Percentiles rank a stretch among this genome's conserved stretches.
phyloP scores from a whole-genome alignment of 805 yeast genomes.

The Starmerella bombi region DNA sequence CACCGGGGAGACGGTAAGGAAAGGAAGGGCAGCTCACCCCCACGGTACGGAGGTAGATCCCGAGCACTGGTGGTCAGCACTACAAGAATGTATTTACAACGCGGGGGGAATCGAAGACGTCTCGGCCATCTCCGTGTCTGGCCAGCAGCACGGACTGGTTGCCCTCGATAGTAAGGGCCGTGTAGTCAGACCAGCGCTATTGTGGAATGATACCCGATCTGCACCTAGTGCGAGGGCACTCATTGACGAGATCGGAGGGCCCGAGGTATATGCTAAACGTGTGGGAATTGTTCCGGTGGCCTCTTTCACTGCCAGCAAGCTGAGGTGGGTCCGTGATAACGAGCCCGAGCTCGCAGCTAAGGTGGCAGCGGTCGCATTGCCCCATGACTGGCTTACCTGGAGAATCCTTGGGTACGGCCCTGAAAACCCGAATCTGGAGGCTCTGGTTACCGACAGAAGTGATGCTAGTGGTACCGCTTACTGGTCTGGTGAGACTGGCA shows the following conservation, averaged over 20 bases:
- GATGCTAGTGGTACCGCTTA: slow-evolving; percentile 24
- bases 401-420: slow-evolving; percentile 22
- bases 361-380: slow-evolving; percentile 20
- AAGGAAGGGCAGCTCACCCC: slow-evolving; percentile 19
- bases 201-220: slow-evolving; percentile 23
- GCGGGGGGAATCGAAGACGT: slow-evolving; percentile 22
- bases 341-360: slow-evolving; percentile 19
- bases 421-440: slow-evolving; percentile 17
- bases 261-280: slow-evolving; percentile 17
- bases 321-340: slow-evolving; percentile 21
- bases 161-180: slow-evolving; percentile 15
- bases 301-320: slow-evolving; percentile 22
- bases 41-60: slow-evolving; percentile 22
- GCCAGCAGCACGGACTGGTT: slow-evolving; percentile 23
- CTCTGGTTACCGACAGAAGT: slow-evolving; percentile 19
- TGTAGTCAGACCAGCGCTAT: slow-evolving; percentile 19
- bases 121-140: slow-evolving; percentile 20
- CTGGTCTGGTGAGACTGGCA: slow-evolving; percentile 17
- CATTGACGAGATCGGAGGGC: slow-evolving; percentile 20
- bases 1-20: slow-evolving; percentile 14
- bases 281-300: slow-evolving; percentile 23
- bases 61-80: slow-evolving; percentile 20
- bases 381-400: slow-evolving; percentile 24
- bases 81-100: slow-evolving; percentile 11
- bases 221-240: slow-evolving; percentile 18